Evolutionary conservation across 768 basidiomycete genomes (phyloP), one percentile per base, ranked within the genome.

Genomic region (Xerocomellus intermedius): DNA sequence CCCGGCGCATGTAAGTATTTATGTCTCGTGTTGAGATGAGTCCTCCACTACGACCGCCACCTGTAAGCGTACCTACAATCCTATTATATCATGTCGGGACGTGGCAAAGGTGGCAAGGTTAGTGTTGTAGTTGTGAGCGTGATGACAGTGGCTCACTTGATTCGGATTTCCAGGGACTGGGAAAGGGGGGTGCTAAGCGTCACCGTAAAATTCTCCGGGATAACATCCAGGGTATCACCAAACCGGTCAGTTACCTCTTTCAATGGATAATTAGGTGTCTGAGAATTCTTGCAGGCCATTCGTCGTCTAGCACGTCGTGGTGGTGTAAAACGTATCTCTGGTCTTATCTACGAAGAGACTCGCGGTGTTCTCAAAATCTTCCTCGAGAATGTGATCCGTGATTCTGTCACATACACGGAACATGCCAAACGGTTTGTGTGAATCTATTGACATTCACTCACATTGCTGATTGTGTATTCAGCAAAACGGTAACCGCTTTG

Each of bases 331-430:
- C 86, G 86, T 85, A 87, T 89, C 69, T 87, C 84, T 30, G 86
- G 86, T 58, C 80, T 90, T 55, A 89, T 91, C 73, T 91, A 91
- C 72, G 90, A 92, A 74, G 90, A 92, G 79, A 91, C 90, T 28
- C 88, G 90, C 65, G 88, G 89, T 75, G 89, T 91, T n/a, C 79
- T 93, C 63, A 92, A 91, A 77, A 89, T 91, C 65, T 91, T 90
- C 81, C 79, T 89, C 36, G 87, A 89, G 76, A 87, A 85, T 60
- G 84, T 80, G 47, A 90, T 93, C 69, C 85, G 90, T 57, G 91
- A 93, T 74, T 90, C 88, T 12, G 91, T 93, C 62, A 93, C 91
- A 56, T 93, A 94, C 80, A 92, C 91, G 33, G 91, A 94, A 73
- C 91, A 93, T 78, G 91, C 91, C 55, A 93, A 93, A 75, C 82